phyloP scores from a whole-genome alignment of 2,329 filamentous ascomycete species.

The Pestalotiopsis sp. region DNA sequence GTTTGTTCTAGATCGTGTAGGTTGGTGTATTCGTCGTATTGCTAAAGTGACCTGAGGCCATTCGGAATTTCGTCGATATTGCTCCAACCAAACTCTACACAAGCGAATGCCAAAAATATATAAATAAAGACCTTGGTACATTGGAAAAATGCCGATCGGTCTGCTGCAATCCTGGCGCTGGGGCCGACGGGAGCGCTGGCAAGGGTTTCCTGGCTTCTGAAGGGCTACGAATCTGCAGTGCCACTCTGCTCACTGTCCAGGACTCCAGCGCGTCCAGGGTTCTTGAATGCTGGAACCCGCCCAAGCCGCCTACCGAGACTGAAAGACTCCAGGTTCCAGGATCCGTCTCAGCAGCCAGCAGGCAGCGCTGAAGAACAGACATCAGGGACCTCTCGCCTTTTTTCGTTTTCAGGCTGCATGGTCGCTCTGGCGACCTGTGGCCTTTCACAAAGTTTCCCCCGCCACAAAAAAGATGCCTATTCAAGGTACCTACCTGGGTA shows the following conservation, averaged over 20 bases:
- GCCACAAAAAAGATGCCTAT: neutral
- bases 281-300: neutral
- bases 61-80: neutral
- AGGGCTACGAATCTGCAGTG: neutral
- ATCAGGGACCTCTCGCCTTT: neutral
- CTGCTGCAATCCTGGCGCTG: neutral
- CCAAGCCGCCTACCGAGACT: neutral
- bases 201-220: neutral
- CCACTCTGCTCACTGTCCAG: neutral
- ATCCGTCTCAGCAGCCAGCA: neutral
- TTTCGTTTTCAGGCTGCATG: neutral
- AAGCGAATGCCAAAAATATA: neutral
- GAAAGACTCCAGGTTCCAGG: neutral
- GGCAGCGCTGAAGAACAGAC: neutral
- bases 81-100: neutral
- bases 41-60: neutral
- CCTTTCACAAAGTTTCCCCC: neutral
- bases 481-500: neutral
- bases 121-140: neutral
- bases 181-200: neutral
- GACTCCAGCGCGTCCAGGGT: neutral
- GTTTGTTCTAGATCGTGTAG: neutral
- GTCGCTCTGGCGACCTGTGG: neutral
- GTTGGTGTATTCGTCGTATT: neutral
- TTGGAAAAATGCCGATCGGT: neutral